Percentiles rank a stretch among this genome's conserved stretches.
phyloP scores from a whole-genome alignment of 805 yeast species.

The Yarrowia yakushimensis region DNA sequence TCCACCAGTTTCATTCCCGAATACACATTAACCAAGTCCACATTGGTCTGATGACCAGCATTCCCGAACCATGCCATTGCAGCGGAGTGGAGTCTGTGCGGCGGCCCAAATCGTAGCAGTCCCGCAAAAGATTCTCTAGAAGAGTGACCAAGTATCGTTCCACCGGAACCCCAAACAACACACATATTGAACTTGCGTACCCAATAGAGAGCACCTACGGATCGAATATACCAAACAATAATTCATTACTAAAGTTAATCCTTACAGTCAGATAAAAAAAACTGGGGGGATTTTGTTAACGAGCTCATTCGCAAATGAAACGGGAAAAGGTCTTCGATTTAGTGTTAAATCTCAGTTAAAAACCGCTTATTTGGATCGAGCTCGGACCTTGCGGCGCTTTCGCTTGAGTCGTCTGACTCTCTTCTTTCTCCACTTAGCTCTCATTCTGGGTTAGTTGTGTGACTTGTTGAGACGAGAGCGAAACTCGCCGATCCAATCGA shows the following conservation, averaged over 20 bases:
- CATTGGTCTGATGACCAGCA: too few relatives aligned
- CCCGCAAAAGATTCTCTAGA: too few relatives aligned
- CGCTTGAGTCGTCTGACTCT: slow-evolving; percentile 99
- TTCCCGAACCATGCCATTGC: too few relatives aligned
- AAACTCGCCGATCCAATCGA: not conserved
- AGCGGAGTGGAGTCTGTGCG: too few relatives aligned
- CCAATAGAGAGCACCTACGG: not conserved
- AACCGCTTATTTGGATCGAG: slow-evolving; percentile 51
- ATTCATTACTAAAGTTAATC: slow-evolving; percentile 23
- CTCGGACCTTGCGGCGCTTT: slow-evolving; percentile 99
- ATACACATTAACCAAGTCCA: too few relatives aligned
- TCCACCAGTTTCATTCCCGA: too few relatives aligned
- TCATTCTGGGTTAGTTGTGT: slow-evolving; percentile 27
- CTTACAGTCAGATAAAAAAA: slow-evolving; percentile 15
- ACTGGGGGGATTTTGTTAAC: slow-evolving; percentile 10
- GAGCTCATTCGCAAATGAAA: slow-evolving; percentile 17
- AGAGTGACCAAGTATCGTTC: too few relatives aligned
- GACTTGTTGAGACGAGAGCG: not conserved
- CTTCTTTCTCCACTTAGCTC: slow-evolving; percentile 98
- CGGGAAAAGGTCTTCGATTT: slow-evolving; percentile 21
- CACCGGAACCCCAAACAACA: too few relatives aligned
- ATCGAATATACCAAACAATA: slow-evolving; percentile 2
- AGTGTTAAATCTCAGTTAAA: slow-evolving; percentile 19
- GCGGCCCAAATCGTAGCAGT: too few relatives aligned
- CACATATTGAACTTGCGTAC: too few relatives aligned